These are phyloP conservation scores for Botrytis cinerea DNA, from an alignment of 2,329 filamentous ascomycete genomes.

Conservation along the genomic window DNA sequence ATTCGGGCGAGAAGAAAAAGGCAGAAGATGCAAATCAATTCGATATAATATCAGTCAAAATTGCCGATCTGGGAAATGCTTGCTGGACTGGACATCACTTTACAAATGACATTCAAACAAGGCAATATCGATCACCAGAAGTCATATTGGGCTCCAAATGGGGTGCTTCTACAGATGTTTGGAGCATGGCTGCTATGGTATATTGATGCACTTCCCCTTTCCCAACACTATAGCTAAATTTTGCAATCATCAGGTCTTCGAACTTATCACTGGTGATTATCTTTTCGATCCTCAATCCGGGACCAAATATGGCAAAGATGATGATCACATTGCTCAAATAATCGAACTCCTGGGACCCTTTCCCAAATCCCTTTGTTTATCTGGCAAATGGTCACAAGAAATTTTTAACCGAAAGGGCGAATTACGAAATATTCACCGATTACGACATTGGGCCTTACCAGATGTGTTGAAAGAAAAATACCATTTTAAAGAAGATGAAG, in stretches of 20 bases:
- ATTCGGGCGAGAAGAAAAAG: constrained; percentile 61
- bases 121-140: constrained; percentile 95
- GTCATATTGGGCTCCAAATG: constrained; percentile 96
- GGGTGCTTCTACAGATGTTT: constrained; percentile 98
- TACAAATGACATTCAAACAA: constrained; percentile 97
- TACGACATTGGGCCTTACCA: constrained; percentile 92
- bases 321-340: constrained; percentile 98
- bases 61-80: constrained; percentile 95
- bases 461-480: constrained; percentile 97
- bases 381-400: constrained; percentile 96
- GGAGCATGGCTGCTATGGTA: constrained; percentile 99
- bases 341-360: constrained; percentile 95
- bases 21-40: constrained; percentile 53
- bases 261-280: constrained; percentile 97
- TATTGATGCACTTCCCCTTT: constrained; percentile 38
- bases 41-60: constrained; percentile 87
- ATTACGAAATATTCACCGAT: constrained; percentile 91
- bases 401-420: constrained; percentile 99
- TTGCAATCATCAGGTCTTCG: constrained; percentile 69
- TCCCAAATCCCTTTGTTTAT: constrained; percentile 86
- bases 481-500: constrained; percentile 84
- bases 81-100: constrained; percentile 99
- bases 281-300: constrained; percentile 98
- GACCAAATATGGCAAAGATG: constrained; percentile 98
- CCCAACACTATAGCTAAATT: constrained; percentile 5